Percentiles rank a stretch among this genome's conserved stretches.
Evolutionary conservation across 2,329 filamentous ascomycete species (phyloP).

Genomic region (Thelonectria discophora): DNA sequence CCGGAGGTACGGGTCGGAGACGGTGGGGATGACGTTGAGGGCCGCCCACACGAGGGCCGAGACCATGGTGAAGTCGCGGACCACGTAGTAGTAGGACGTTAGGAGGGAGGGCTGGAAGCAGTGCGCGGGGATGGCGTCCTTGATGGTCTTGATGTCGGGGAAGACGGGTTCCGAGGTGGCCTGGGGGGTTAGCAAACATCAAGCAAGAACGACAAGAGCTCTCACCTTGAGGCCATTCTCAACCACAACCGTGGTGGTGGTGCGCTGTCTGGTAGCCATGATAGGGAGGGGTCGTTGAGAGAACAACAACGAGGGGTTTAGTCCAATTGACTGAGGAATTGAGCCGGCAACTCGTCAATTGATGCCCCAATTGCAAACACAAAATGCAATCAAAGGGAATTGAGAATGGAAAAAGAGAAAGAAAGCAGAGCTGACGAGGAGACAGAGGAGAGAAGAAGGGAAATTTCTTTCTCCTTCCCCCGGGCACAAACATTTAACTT

Average conservation of each 20-base stretch:
- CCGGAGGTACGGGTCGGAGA: constrained; percentile 56
- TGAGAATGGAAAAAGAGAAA: neutral
- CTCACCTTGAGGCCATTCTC: constrained; percentile 30
- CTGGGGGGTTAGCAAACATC: constrained; percentile 17
- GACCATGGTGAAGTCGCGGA: constrained; percentile 63
- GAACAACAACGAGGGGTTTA: neutral
- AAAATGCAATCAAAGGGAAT: neutral
- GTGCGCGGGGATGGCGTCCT: constrained; percentile 64
- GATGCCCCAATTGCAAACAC: constrained; percentile 1
- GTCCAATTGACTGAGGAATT: neutral
- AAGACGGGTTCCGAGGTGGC: constrained; percentile 35
- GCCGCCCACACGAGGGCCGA: constrained; percentile 59
- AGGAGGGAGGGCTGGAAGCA: constrained; percentile 66
- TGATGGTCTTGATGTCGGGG: constrained; percentile 45
- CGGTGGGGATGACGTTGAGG: constrained; percentile 61
- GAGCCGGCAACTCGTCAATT: neutral
- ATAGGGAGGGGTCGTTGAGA: neutral
- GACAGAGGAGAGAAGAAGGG: constrained; percentile 9
- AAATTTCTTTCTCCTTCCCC: constrained; percentile 5
- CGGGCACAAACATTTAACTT: constrained; percentile 22
- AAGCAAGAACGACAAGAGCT: neutral
- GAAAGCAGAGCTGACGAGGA: constrained; percentile 7
- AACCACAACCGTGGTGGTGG: constrained; percentile 32
- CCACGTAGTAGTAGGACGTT: constrained; percentile 64
- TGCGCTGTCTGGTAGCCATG: constrained; percentile 42